Evolutionary conservation across 73 alveolate genomes (phyloP), one percentile per base, ranked within the genome.

Genomic region (Paramecium bursaria): DNA sequence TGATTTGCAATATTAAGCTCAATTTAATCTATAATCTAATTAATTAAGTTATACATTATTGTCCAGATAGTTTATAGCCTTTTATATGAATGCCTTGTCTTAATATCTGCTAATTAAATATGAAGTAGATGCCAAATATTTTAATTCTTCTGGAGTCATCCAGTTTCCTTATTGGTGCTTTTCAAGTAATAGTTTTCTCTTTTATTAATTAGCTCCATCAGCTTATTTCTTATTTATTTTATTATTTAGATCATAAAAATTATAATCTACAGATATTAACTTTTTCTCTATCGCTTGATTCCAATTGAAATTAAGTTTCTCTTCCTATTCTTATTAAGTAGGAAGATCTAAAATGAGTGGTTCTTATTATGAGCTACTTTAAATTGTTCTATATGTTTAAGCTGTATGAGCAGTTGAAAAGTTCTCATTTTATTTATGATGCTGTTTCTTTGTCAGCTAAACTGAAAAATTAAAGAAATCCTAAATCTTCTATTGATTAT

Each of bases 61-160:
- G 44, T 67, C 82, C 21, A 67, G 35, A 67, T 17, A 67, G 35
- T 67, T 67, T 10, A 67, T 67, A 5, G 82, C 82, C 4, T 47
- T 33, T 44, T 67, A 42, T 17, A 67, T 67, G 27, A 67, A 67
- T 35, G 33, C 17, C 21, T 67, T 67, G 10, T 67, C 82, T 7
- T 39, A 7, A 35, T 57, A 67, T 67, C 50, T 67, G 35, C 22
- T 67, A 14, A 67, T 67, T 67, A 67, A 42, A 35, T 31, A 67
- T 5, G 82, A 67, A 21, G 82, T 67, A 7, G 82, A 67, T 4
- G 82, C 82, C 44, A 67, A 67, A n/a, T 10, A 35, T n/a, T 42
- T 67, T 21, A 67, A 67, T 67, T 67, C 82, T 3, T 67, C 82
- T n/a, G 53, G 60, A 9, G 82, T 67, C 13, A 67, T 13, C 19